These are phyloP conservation scores for Phyllachora maydis DNA, from an alignment of 2,329 filamentous ascomycete species.

Conservation along the genomic window DNA sequence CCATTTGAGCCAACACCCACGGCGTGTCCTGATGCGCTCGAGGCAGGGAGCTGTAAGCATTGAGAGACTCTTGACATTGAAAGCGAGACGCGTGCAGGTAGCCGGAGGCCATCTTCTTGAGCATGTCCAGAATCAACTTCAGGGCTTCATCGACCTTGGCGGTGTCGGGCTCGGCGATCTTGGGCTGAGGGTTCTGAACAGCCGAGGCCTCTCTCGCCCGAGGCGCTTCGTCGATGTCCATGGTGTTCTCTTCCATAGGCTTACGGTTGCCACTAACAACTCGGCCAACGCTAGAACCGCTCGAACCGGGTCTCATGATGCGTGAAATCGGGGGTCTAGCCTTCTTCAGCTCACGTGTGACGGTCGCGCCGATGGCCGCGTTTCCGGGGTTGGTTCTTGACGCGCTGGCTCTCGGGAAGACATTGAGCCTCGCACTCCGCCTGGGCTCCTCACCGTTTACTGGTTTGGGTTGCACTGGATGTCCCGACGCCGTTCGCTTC, in stretches of 20 bases:
- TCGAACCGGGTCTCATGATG: slow-evolving; percentile 43
- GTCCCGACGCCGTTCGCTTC: slow-evolving; percentile 85
- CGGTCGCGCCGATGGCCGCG: slow-evolving; percentile 33
- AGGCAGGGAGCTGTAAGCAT: slow-evolving; percentile 51
- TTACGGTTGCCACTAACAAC: slow-evolving; percentile 86
- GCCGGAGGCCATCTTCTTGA: slow-evolving; percentile 63
- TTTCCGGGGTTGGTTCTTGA: slow-evolving; percentile 40
- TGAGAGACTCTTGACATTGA: slow-evolving; percentile 56
- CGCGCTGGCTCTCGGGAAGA: slow-evolving; percentile 50
- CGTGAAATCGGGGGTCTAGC: slow-evolving; percentile 52
- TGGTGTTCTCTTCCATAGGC: slow-evolving; percentile 40
- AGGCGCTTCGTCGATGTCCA: slow-evolving; percentile 46
- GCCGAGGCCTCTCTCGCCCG: slow-evolving; percentile 19
- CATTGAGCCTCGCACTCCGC: slow-evolving; percentile 50
- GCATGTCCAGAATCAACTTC: slow-evolving; percentile 56
- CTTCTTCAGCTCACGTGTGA: slow-evolving; percentile 63
- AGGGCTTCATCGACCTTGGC: slow-evolving; percentile 56
- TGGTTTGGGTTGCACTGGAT: slow-evolving; percentile 33
- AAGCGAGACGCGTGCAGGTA: slow-evolving; percentile 65
- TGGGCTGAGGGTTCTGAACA: slow-evolving; percentile 16
- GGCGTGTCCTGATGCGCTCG: slow-evolving; percentile 68
- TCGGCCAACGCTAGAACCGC: slow-evolving; percentile 54
- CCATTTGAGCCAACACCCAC: slow-evolving; percentile 83
- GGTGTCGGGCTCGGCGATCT: slow-evolving; percentile 27
- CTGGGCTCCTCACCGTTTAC: slow-evolving; percentile 39